A percentile compares a stretch with the other conserved stretches of the same genome.
phyloP scores from a whole-genome alignment of 345 rosid genomes.

The Nephelium lappaceum region DNA sequence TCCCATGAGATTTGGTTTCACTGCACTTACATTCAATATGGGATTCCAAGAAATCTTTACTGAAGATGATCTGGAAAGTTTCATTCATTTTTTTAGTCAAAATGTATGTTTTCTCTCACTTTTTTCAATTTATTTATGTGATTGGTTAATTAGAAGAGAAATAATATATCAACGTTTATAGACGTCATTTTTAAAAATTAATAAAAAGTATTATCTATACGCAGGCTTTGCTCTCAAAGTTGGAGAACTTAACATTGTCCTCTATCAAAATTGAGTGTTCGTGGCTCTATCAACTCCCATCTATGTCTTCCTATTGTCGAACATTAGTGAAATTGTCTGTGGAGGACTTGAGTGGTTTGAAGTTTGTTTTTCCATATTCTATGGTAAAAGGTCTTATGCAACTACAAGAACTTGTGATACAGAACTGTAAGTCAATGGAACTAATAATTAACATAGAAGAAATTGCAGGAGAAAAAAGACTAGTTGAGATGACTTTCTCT shows the following conservation, averaged over 20 bases:
- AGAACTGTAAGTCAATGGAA: not conserved
- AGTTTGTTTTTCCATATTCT: not conserved
- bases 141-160: too few species aligned
- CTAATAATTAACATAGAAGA: not conserved
- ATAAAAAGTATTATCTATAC: too few species aligned
- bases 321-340: not conserved
- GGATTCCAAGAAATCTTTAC: too few species aligned
- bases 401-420: not conserved
- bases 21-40: too few species aligned
- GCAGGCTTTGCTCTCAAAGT: not conserved
- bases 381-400: constrained; percentile 2
- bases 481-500: not conserved
- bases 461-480: not conserved
- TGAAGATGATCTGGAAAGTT: too few species aligned
- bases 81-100: not conserved
- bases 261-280: not conserved
- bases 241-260: not conserved
- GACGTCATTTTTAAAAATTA: too few species aligned
- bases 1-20: too few species aligned
- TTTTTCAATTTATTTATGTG: too few species aligned
- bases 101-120: not conserved
- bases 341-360: not conserved
- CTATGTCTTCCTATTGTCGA: not conserved
- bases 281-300: constrained; percentile 2
- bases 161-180: too few species aligned